Evolutionary conservation across 1,284 basidiomycete species (phyloP).

Genomic region (Quambalaria eucalypti): DNA sequence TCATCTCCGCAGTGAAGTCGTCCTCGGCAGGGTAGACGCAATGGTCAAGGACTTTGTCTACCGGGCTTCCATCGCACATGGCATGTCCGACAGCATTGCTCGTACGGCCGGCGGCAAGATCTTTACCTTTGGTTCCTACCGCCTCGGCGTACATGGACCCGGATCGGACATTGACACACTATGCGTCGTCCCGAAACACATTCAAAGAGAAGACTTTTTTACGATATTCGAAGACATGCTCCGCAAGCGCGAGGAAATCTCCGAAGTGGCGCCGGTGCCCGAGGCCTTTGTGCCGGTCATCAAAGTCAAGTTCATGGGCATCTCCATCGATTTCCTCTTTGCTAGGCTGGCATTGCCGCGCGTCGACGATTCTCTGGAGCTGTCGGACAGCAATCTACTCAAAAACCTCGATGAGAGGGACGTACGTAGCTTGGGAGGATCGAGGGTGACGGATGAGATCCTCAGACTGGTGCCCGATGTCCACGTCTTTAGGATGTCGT

Average conservation of each 20-base stretch:
- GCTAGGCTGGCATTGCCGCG: slow-evolving; percentile 71
- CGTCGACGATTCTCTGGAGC: slow-evolving; percentile 80
- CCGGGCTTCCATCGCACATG: slow-evolving; percentile 66
- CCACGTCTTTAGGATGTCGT: slow-evolving; percentile 81
- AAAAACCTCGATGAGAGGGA: slow-evolving; percentile 89
- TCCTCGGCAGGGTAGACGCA: slow-evolving; percentile 77
- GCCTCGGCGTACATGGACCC: slow-evolving; percentile 87
- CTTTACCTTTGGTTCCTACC: slow-evolving; percentile 69
- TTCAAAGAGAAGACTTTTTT: slow-evolving; percentile 92
- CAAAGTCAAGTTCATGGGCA: slow-evolving; percentile 79
- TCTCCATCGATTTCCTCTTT: slow-evolving; percentile 90
- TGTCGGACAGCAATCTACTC: slow-evolving; percentile 83
- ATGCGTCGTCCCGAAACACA: slow-evolving; percentile 91
- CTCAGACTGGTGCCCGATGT: slow-evolving; percentile 90
- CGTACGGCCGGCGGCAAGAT: slow-evolving; percentile 88
- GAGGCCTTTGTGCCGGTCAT: slow-evolving; percentile 94
- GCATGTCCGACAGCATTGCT: slow-evolving; percentile 78
- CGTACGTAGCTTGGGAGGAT: slow-evolving; percentile 87
- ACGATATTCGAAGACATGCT: slow-evolving; percentile 83
- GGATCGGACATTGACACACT: slow-evolving; percentile 98
- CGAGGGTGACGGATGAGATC: slow-evolving; percentile 92
- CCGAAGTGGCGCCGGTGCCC: slow-evolving; percentile 84
- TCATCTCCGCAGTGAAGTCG: slow-evolving; percentile 65
- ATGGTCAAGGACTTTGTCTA: slow-evolving; percentile 91
- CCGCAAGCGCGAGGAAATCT: slow-evolving; percentile 70